phyloP scores from a whole-genome alignment of 75 land plant genomes.

The Chamaecyparis obtusa region DNA sequence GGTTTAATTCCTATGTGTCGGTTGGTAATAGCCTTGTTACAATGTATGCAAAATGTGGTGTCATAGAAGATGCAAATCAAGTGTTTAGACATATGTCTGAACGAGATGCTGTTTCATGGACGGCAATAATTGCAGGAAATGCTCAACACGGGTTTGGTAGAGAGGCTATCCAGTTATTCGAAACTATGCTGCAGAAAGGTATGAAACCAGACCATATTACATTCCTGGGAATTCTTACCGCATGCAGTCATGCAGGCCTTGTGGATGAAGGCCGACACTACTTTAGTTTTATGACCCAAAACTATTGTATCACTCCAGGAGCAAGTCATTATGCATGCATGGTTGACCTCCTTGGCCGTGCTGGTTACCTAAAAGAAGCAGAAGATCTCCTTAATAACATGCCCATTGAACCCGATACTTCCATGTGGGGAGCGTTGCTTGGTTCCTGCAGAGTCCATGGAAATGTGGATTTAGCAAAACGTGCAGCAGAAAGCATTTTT shows the following conservation, averaged over 20 bases:
- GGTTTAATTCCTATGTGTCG: conserved; percentile 15
- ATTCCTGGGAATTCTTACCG: conserved; percentile 27
- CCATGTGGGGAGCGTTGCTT: conserved; percentile 23
- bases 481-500: conserved; percentile 18
- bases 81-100: conserved; percentile 18
- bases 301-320: conserved; percentile 11
- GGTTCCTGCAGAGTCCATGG: conserved; percentile 19
- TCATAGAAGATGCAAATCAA: conserved; percentile 20
- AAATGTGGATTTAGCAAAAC: conserved; percentile 15
- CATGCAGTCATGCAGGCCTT: conserved; percentile 32
- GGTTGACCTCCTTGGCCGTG: conserved; percentile 36
- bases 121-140: conserved; percentile 29
- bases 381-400: conserved; percentile 15
- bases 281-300: conserved; percentile 10
- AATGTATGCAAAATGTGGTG: conserved; percentile 32
- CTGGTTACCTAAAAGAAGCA: conserved; percentile 29
- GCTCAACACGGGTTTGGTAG: conserved; percentile 21
- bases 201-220: conserved; percentile 33
- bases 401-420: conserved; percentile 19
- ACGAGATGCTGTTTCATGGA: conserved; percentile 30
- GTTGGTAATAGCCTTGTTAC: conserved; percentile 19
- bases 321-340: conserved; percentile 25
- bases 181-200: conserved; percentile 22
- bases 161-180: conserved; percentile 18
- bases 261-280: conserved; percentile 22